Base-by-base conservation (phyloP, 83 land plant species). In the Diphasiastrum complanatum region DNA sequence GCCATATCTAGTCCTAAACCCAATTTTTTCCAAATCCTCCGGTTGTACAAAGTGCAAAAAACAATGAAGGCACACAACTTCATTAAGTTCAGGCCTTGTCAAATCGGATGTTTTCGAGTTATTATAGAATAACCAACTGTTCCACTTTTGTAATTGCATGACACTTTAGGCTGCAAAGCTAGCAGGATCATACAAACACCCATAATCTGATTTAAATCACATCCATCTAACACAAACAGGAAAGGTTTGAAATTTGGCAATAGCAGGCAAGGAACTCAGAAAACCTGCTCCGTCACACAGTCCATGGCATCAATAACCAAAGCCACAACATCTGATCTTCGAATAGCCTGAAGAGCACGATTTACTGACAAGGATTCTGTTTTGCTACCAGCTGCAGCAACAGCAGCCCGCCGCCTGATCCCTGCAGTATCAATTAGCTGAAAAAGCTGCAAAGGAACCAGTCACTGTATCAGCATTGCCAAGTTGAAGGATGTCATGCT, bases 261-360 rank as follows among this genome's bases (percentile, higher is more conserved):
- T 14, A 43, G 18, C 14, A 24, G 16, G 60, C 66, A 33, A 31
- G 25, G 25, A 47, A 58, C n/a, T n/a, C n/a, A n/a, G n/a, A 28
- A 2, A 68, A 88, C 96, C 91, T 89, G 91, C 55, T 93, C 99
- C 4, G 92, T 89, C 10, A 85, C 81, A 57, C 96, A 89, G 41
- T 83, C 80, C 85, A 93, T 69, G 35, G 96, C 99, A 59, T 93
- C 99, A 68, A 93, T 89, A 47, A 93, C 92, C 61, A 93, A 79
- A 34, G 92, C 92, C 25, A 93, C 96, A 38, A 89, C 89, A 80
- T 93, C 96, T 41, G 96, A 68, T 49, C 92, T 81, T 10, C 92
- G 91, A 51, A 93, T 76, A 2, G 99, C 99, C 37, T 84, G 87
- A 67, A 93, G 85, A 47, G 92, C 96, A 63, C 96, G 81, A 73